Percentiles rank a stretch among this genome's conserved stretches.
Evolutionary conservation across 768 basidiomycete species (phyloP).

Genomic region (Lepiota venenata): DNA sequence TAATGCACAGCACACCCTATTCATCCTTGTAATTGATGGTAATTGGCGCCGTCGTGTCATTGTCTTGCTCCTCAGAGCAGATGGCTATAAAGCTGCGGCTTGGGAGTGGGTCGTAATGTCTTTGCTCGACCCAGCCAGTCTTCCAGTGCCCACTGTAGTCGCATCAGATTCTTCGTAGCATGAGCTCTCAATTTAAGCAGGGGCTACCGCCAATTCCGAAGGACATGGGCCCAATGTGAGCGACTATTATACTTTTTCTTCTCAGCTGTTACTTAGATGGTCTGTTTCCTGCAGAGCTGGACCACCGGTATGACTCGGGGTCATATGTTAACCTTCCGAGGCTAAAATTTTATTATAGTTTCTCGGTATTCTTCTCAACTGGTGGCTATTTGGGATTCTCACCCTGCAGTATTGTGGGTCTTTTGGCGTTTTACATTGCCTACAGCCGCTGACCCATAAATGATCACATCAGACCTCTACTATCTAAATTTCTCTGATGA

Average conservation of each 20-base stretch:
- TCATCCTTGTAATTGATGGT: not conserved
- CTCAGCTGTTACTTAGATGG: not conserved
- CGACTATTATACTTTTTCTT: too few species aligned
- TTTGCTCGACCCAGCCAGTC: not conserved
- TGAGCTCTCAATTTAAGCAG: not conserved
- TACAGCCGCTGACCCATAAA: not conserved
- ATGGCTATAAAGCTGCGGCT: not conserved
- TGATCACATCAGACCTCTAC: not conserved
- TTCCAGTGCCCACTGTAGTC: not conserved
- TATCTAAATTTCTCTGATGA: conserved; percentile 6
- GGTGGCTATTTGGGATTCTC: conserved; percentile 9
- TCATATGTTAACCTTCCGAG: too few species aligned
- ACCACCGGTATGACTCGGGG: not conserved
- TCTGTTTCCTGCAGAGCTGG: not conserved
- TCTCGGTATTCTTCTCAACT: conserved; percentile 8
- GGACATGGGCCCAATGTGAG: conserved; percentile 6
- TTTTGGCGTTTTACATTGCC: not conserved
- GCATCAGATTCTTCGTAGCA: not conserved
- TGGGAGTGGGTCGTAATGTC: not conserved
- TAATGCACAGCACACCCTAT: too few species aligned
- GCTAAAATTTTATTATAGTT: not conserved
- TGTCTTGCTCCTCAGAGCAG: not conserved
- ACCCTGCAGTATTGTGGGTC: conserved; percentile 6
- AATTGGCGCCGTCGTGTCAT: not conserved
- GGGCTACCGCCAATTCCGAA: not conserved